Evolutionary conservation across 768 basidiomycete genomes (phyloP), one percentile per base, ranked within the genome.

Genomic region (Boletus coccyginus): DNA sequence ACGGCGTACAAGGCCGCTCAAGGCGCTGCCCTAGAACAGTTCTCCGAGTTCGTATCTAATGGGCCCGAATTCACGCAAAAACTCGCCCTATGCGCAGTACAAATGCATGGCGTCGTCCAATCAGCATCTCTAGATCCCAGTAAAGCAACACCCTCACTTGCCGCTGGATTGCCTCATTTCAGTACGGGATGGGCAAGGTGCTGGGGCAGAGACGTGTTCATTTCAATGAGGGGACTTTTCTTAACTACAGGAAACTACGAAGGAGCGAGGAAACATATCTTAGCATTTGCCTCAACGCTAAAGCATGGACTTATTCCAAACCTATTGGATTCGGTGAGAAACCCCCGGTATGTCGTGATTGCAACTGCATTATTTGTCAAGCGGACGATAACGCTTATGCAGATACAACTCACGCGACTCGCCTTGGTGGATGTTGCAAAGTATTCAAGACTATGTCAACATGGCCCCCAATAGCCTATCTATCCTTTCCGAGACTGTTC

Each of bases 381-480:
- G 33, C 36, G 45, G 31, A 16, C 27, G 31, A 21, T 47, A 14
- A 59, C 27, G 7, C 7, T 41, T 8, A 19, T 41, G 10, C 57
- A 90, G 90, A 58, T 95, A 94, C 73, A 98, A 98, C 72, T 98
- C 93, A 6, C 87, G 97, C 50, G 97, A 99, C 69, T 94, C 93
- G 8, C 96, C 97, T 5, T 98, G 95, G 96, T 98, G 94, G 93
- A 96, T 98, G 91, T 70, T 98, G 56, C 96, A 99, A 70, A 97
- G 90, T 67, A 97, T 99, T 52, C 97, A 98, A 66, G 94, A 98
- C 70, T 98, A 98, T 69, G 87, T 84, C 21, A 75, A 74, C 45
- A 86, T 80, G 70, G 92, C 90, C 1, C 95, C 97, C 0, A 88
- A 93, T 59, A 97, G 97, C 1, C 66, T 88, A 31, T 75, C 85